Evolutionary conservation across 805 yeast species (phyloP).

Genomic region (Saccharomycopsis babjevae): DNA sequence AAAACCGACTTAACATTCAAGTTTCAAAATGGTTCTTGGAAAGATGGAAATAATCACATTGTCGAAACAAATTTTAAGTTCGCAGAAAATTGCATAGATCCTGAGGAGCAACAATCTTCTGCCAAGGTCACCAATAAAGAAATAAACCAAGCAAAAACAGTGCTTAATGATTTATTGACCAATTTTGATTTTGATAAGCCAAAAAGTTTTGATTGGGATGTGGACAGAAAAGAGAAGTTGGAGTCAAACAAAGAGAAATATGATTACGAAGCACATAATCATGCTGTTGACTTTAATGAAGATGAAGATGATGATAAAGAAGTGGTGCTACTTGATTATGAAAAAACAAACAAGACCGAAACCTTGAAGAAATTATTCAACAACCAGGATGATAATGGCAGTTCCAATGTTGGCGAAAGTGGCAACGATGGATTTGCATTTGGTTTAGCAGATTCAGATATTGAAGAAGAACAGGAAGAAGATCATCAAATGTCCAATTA

Average conservation of each 20-base stretch:
- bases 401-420: slow-evolving; percentile 20
- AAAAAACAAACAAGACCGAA: slow-evolving; percentile 3
- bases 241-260: slow-evolving; percentile 33
- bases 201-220: slow-evolving; percentile 29
- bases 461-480: slow-evolving; percentile 15
- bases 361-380: slow-evolving; percentile 13
- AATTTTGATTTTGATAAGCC: slow-evolving; percentile 46
- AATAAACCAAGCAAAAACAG: slow-evolving; percentile 33
- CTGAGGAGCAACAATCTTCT: background rate
- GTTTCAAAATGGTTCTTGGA: slow-evolving; percentile 64
- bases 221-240: slow-evolving; percentile 27
- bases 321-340: slow-evolving; percentile 28
- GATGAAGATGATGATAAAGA: slow-evolving; percentile 30
- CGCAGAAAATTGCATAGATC: slow-evolving; percentile 22
- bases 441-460: slow-evolving; percentile 22
- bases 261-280: slow-evolving; percentile 33
- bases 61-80: slow-evolving; percentile 39
- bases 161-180: slow-evolving; percentile 38
- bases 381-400: background rate
- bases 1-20: slow-evolving; percentile 52
- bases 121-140: slow-evolving; percentile 26
- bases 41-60: slow-evolving; percentile 68
- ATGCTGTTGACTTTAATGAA: slow-evolving; percentile 15
- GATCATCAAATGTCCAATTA: background rate
- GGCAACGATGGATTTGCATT: slow-evolving; percentile 21